Base-by-base conservation (phyloP, 202 grass and related monocot species). In the Hordeum pubiflorum region DNA sequence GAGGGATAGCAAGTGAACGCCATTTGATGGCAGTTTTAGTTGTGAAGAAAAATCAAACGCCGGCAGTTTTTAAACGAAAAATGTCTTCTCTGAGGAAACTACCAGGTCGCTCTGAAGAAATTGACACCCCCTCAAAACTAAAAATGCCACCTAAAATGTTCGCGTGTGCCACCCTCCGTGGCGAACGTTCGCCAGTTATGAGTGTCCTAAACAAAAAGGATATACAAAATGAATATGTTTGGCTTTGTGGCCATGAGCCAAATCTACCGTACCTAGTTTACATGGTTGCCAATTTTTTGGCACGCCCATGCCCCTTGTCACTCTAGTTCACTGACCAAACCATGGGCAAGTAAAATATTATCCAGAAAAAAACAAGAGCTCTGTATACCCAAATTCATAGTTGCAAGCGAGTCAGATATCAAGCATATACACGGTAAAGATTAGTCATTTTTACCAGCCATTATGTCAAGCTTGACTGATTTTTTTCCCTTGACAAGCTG, bases 381-480 rank as follows among this genome's bases (percentile, higher is more conserved):
- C 33, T 27, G 68, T 61, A 54, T 79, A 83, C 63, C 63, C 27
- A 66, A 31, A 83, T 74, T 74, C 39, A 87, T 67, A 59, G 40
- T 65, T 50, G 58, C 7, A 76, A 48, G 52, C 38, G n/a, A 83
- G 39, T 52, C 58, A 83, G 37, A 62, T 60, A 23, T 75, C 43
- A 72, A 77, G 58, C 12, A 9, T 70, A 83, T n/a, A 74, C 6
- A 59, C 67, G 26, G 37, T 65, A 65, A 55, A 58, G 10, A 29
- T 33, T 18, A 77, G 8, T 67, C 37, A 9, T 72, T 37, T 71
- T 81, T 86, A 98, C 92, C 95, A 83, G 95, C 86, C 82, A 93
- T 85, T 69, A 98, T 91, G 80, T 98, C 92, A 56, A 98, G 86
- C 82, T 98, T 98, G 59, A 91, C 54, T 88, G 95, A 79, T 75